Evolutionary conservation across 2,329 filamentous ascomycete genomes (phyloP).

Genomic region (Bertia moriformis): DNA sequence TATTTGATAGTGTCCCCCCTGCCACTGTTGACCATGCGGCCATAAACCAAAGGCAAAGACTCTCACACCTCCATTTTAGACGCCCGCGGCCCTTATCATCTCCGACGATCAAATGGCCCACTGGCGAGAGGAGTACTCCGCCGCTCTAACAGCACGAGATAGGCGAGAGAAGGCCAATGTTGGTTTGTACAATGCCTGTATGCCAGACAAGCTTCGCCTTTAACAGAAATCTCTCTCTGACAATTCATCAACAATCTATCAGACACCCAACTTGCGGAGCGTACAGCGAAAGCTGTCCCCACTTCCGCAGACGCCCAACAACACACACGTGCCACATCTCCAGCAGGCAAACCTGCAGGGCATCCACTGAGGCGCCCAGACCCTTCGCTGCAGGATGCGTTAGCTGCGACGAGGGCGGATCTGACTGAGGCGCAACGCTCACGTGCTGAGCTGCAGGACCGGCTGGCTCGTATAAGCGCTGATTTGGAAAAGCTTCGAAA

Average conservation of each 20-base stretch:
- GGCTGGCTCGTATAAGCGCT: slow-evolving; percentile 23
- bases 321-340: not conserved
- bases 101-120: not conserved
- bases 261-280: not conserved
- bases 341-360: not conserved
- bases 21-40: too few species aligned
- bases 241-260: not conserved
- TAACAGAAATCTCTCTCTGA: too few species aligned
- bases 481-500: slow-evolving; percentile 28
- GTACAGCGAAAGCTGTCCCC: not conserved
- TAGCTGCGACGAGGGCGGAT: slow-evolving; percentile 24
- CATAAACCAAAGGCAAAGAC: too few species aligned
- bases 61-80: too few species aligned
- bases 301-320: not conserved
- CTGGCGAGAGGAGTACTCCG: not conserved
- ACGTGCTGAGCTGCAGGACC: slow-evolving; percentile 31
- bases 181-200: not conserved
- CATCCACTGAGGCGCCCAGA: too few species aligned
- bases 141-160: not conserved
- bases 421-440: slow-evolving; percentile 39
- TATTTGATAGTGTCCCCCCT: too few species aligned
- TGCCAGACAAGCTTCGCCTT: too few species aligned
- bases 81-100: too few species aligned
- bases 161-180: not conserved
- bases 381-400: slow-evolving; percentile 5